A percentile compares a stretch with the other conserved stretches of the same genome.
phyloP scores from a whole-genome alignment of 306 rosid genomes.

The Casuarina cunninghamiana region DNA sequence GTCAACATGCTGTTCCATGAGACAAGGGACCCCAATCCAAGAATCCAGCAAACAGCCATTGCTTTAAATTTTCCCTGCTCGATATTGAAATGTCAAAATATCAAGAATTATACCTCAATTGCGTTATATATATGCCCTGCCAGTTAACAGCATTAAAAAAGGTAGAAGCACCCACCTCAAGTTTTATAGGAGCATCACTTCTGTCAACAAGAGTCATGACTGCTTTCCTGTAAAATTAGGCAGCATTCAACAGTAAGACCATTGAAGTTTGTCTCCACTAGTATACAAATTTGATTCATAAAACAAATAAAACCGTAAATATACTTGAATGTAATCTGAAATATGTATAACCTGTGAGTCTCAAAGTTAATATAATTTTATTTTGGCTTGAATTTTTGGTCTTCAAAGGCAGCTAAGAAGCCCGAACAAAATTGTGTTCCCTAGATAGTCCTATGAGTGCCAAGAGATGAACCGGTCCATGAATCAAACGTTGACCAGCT shows the following conservation, averaged over 20 bases:
- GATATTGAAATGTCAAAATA: constrained; percentile 1
- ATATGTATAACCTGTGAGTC: too few relatives aligned
- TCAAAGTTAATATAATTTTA: too few relatives aligned
- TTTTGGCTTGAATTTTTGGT: too few relatives aligned
- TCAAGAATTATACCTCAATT: background rate
- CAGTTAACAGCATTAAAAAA: background rate
- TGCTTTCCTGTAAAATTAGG: background rate
- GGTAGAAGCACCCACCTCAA: constrained; percentile 38
- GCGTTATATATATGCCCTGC: background rate
- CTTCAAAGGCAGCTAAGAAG: too few relatives aligned
- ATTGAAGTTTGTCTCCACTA: background rate
- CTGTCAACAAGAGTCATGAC: constrained; percentile 32
- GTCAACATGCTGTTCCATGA: constrained; percentile 79
- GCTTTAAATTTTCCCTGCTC: constrained; percentile 71
- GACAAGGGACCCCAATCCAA: constrained; percentile 76
- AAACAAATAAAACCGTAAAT: too few relatives aligned
- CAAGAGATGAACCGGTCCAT: too few relatives aligned
- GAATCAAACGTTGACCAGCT: too few relatives aligned
- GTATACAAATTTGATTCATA: background rate
- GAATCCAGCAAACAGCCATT: constrained; percentile 66
- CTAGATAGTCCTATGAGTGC: too few relatives aligned
- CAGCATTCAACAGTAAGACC: background rate
- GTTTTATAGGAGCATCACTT: constrained; percentile 33
- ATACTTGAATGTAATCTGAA: too few relatives aligned
- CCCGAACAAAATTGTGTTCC: too few relatives aligned